Conservation (phyloP, 441 rosid species). For the Erodium texanum region DNA sequence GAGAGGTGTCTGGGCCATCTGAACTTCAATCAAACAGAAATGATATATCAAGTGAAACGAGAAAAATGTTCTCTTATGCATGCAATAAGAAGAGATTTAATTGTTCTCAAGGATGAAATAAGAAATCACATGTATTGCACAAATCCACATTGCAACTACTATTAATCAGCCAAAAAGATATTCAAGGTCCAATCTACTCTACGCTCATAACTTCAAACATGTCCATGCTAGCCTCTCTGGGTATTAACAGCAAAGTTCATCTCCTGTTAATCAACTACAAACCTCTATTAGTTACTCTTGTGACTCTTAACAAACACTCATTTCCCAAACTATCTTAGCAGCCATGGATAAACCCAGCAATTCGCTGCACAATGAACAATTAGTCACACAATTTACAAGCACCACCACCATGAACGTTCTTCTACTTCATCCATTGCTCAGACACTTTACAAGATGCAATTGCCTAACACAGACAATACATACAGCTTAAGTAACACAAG, state of each 20-base stretch:
- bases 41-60: neutral
- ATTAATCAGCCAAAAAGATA: no score
- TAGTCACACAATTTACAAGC: no score
- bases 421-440: neutral
- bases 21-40: constrained; percentile 21
- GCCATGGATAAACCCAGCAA: neutral
- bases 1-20: constrained; percentile 93
- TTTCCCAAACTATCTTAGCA: neutral
- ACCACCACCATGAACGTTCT: neutral
- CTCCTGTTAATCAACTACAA: neutral
- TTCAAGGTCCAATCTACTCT: neutral
- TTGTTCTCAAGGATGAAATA: neutral
- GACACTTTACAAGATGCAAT: neutral
- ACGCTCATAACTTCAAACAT: neutral
- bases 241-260: neutral
- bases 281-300: neutral
- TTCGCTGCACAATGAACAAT: no score
- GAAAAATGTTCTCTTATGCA: neutral
- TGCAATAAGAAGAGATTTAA: neutral
- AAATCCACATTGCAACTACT: no score
- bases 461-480: neutral
- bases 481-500: neutral
- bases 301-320: neutral
- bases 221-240: no score
- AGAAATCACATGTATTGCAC: no score